These are phyloP conservation scores for Trichomonas vaginalis DNA, from an alignment of 208 protist species.

Conservation along the genomic window DNA sequence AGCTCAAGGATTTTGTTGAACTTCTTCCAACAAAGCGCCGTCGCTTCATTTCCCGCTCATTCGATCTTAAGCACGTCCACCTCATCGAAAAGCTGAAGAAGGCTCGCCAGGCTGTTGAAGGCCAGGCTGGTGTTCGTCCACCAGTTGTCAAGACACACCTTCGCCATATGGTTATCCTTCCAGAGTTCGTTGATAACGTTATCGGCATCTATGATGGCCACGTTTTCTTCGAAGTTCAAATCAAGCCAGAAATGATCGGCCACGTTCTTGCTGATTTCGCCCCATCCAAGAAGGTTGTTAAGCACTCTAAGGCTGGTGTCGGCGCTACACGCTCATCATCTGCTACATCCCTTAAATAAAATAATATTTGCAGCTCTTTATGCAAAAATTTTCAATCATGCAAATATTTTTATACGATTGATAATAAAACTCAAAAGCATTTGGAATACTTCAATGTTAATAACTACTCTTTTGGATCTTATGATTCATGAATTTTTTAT, in stretches of 20 bases:
- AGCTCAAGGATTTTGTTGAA: background rate
- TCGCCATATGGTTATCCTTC: slow-evolving; percentile 84
- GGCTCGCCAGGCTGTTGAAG: background rate
- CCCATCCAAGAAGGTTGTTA: slow-evolving; percentile 92
- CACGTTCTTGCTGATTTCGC: slow-evolving; percentile 99
- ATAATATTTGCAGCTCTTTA: background rate
- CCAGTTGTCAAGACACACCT: background rate
- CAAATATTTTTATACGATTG: background rate
- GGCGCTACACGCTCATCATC: slow-evolving; percentile 63
- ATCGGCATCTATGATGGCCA: slow-evolving; percentile 99
- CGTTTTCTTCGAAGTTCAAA: slow-evolving; percentile 87
- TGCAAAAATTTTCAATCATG: background rate
- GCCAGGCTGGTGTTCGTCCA: background rate
- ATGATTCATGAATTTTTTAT: too few relatives aligned
- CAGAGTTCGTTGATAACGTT: slow-evolving; percentile 96
- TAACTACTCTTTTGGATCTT: too few relatives aligned
- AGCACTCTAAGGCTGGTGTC: slow-evolving; percentile 94
- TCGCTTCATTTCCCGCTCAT: background rate
- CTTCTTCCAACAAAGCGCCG: background rate
- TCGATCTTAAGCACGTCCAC: background rate
- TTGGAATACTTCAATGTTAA: too few relatives aligned
- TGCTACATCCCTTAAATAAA: slow-evolving; percentile 14
- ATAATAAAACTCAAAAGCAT: background rate
- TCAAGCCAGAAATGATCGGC: slow-evolving; percentile 99
- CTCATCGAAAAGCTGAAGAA: background rate